Conservation (phyloP, 495 filamentous ascomycete species). For the Choiromyces venosus region DNA sequence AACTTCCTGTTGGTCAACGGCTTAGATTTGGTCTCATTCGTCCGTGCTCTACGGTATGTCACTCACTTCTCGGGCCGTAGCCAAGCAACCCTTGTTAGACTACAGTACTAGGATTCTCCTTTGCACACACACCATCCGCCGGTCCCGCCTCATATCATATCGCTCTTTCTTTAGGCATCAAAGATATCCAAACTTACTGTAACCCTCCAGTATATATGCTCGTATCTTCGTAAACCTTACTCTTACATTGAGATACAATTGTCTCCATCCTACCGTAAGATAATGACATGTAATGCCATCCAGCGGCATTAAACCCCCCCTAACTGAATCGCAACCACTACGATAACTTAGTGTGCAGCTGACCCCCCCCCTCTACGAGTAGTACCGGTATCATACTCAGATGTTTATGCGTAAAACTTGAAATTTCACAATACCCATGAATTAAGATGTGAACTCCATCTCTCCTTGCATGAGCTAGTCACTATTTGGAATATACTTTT, state of each 20-base stretch:
- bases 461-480: background rate
- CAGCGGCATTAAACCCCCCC: background rate
- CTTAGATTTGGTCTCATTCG: background rate
- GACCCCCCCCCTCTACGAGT: background rate
- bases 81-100: background rate
- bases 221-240: background rate
- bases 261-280: background rate
- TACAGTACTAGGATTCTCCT: background rate
- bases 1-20: background rate
- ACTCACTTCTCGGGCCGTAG: background rate
- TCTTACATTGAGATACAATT: background rate
- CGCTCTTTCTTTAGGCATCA: background rate
- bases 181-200: background rate
- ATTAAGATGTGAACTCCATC: background rate
- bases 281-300: background rate
- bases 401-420: background rate
- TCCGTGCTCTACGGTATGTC: background rate
- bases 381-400: background rate
- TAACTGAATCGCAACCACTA: background rate
- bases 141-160: background rate
- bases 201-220: background rate
- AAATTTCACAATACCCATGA: background rate
- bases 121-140: background rate
- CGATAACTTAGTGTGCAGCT: background rate
- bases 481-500: background rate